phyloP scores from a whole-genome alignment of 768 basidiomycete genomes.

The Lentinula detonsa region DNA sequence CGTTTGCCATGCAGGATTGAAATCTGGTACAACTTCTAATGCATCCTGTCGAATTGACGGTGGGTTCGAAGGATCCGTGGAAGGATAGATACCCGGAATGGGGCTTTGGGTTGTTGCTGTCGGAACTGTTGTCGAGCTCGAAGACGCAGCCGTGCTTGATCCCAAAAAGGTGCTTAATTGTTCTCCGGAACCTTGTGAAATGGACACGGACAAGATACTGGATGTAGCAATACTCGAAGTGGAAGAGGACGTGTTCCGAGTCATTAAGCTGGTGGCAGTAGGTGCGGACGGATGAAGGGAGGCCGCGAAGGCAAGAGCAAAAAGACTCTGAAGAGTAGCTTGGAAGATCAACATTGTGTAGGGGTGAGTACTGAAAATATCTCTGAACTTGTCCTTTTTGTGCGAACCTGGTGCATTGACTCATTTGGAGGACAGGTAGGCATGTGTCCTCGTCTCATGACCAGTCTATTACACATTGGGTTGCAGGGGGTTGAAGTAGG shows the following conservation, averaged over 20 bases:
- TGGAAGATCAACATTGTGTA: not conserved
- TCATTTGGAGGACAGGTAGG: not conserved
- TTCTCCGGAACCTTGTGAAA: not conserved
- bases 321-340: not conserved
- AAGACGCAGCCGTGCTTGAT: slow-evolving; percentile 30
- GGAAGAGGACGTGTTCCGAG: not conserved
- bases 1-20: slow-evolving; percentile 44
- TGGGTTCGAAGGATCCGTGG: slow-evolving; percentile 48
- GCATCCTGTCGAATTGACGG: slow-evolving; percentile 37
- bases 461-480: too few relatives aligned
- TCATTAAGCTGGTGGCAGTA: not conserved
- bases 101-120: slow-evolving; percentile 53
- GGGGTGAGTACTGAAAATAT: not conserved
- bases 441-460: slow-evolving; percentile 1
- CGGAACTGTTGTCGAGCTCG: slow-evolving; percentile 40
- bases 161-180: not conserved
- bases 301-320: not conserved
- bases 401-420: too few relatives aligned
- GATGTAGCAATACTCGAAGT: not conserved
- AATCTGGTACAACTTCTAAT: slow-evolving; percentile 34
- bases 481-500: not conserved
- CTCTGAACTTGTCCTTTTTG: not conserved
- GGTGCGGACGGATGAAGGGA: not conserved
- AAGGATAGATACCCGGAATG: slow-evolving; percentile 46
- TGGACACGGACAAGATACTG: not conserved